Evolutionary conservation across 2,329 filamentous ascomycete species (phyloP).

Genomic region (Onygena corvina): DNA sequence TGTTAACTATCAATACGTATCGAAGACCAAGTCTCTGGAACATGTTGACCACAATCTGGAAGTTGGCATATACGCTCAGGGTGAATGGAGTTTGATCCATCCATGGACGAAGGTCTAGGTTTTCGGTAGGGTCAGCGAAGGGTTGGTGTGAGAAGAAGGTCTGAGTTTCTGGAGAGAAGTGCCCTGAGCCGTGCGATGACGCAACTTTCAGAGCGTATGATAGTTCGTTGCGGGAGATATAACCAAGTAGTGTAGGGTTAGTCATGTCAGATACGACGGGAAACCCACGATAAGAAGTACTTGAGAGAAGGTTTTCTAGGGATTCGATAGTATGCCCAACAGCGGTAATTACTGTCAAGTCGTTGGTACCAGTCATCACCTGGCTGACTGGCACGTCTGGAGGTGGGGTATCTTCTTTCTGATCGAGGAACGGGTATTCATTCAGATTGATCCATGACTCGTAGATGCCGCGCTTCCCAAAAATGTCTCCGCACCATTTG

Average conservation of each 20-base stretch:
- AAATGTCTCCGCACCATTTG: conserved; percentile 96
- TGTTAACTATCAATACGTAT: conserved; percentile 78
- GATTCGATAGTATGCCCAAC: conserved; percentile 75
- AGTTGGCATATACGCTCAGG: conserved; percentile 59
- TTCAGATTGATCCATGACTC: conserved; percentile 96
- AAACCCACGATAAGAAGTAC: conserved; percentile 76
- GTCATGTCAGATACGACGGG: conserved; percentile 71
- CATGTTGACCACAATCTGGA: conserved; percentile 80
- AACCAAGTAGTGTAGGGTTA: conserved; percentile 71
- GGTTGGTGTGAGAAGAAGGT: conserved; percentile 76
- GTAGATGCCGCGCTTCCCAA: conserved; percentile 87
- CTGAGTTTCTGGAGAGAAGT: conserved; percentile 58
- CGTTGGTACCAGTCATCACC: conserved; percentile 86
- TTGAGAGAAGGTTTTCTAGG: conserved; percentile 57
- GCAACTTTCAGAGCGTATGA: conserved; percentile 63
- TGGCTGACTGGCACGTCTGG: conserved; percentile 77
- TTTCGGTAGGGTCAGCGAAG: conserved; percentile 62
- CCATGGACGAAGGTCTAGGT: conserved; percentile 85
- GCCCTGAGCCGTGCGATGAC: conserved; percentile 33
- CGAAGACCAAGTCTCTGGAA: conserved; percentile 88
- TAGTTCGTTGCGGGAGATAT: conserved; percentile 86
- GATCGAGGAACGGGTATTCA: conserved; percentile 89
- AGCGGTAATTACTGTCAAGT: conserved; percentile 75
- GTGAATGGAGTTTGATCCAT: conserved; percentile 98
- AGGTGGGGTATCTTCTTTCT: conserved; percentile 63